Evolutionary conservation across 371 early-diverging fungal genomes (phyloP).

Genomic region (Lichtheimia corymbifera): DNA sequence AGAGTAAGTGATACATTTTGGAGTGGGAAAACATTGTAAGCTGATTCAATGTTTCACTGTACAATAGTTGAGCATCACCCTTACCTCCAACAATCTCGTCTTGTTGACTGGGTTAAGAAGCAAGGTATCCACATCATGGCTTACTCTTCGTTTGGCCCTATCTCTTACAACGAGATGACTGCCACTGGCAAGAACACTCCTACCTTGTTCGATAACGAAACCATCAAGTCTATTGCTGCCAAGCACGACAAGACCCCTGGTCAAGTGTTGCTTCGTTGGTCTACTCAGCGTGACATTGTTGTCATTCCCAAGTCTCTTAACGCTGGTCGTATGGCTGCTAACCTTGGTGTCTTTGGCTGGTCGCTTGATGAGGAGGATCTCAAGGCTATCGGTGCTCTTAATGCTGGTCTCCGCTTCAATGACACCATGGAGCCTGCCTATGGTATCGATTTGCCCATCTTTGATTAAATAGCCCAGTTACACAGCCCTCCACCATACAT

Average conservation of each 20-base stretch:
- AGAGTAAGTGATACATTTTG: conserved; percentile 8
- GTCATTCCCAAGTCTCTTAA: conserved; percentile 70
- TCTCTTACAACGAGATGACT: conserved; percentile 38
- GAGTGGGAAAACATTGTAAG: background rate
- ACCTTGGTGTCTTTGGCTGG: conserved; percentile 30
- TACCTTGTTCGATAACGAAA: conserved; percentile 34
- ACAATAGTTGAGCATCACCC: conserved; percentile 71
- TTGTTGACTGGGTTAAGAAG: conserved; percentile 40
- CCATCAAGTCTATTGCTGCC: conserved; percentile 36
- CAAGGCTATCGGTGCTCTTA: conserved; percentile 24
- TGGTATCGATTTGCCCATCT: conserved; percentile 38
- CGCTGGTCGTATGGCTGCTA: conserved; percentile 43
- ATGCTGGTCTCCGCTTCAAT: conserved; percentile 37
- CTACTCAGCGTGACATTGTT: conserved; percentile 47
- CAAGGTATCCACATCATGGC: conserved; percentile 51
- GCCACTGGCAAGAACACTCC: conserved; percentile 14
- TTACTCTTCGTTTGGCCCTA: conserved; percentile 51
- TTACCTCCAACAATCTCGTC: conserved; percentile 57
- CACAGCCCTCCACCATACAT: too few species aligned
- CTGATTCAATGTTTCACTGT: background rate
- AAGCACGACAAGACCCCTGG: conserved; percentile 37
- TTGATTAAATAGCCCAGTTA: conserved; percentile 22
- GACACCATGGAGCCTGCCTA: conserved; percentile 23
- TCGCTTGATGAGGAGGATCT: conserved; percentile 29
- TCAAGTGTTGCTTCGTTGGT: conserved; percentile 60